Evolutionary conservation across 2,329 filamentous ascomycete species (phyloP), one percentile per base, ranked within the genome.

Genomic region (Sphaerulina populicola): DNA sequence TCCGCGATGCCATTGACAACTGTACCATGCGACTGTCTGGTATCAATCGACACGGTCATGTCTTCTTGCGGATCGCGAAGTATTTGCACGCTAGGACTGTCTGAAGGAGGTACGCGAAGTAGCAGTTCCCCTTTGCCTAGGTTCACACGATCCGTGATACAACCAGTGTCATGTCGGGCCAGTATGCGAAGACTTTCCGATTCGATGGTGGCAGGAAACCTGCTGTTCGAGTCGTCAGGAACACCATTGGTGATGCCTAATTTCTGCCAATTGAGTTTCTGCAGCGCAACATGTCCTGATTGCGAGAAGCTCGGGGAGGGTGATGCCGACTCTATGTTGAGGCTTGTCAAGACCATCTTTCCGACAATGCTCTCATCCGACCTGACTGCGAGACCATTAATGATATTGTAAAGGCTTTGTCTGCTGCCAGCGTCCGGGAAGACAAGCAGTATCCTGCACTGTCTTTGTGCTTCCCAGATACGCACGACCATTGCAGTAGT

Each of bases 61-160:
- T 94, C 88, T 51, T 80, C 74, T 67, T 94, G 89, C 2, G 82
- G 78, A 52, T 84, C 80, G 36, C 89, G 83, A 50, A 86, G 73
- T 35, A 91, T 69, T 55, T 80, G 80, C 43, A 93, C 69, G 11
- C 80, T 72, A 44, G 80, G 80, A 18, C 76, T 75, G 47, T 51
- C 48, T 1, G 53, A 52, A 2, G 54, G 45, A n/a, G 70, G 70
- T n/a, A 74, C 63, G 27, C 73, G 71, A 33, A 76, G 59, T 12
- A 72, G 66, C 35, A 76, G 64, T 59, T 75, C 73, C 39, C 73
- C 73, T 44, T 66, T 70, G 74, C 76, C 74, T 48, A 94, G 75
- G 60, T 94, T 94, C 63, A 95, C 76, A 35, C 89, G 80, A 69
- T 96, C 90, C 1, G 86, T 88, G 12, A 94, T 74, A 38, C 83